Evolutionary conservation across 305 asterid species (phyloP).

Genomic region (Nicotiana rustica): DNA sequence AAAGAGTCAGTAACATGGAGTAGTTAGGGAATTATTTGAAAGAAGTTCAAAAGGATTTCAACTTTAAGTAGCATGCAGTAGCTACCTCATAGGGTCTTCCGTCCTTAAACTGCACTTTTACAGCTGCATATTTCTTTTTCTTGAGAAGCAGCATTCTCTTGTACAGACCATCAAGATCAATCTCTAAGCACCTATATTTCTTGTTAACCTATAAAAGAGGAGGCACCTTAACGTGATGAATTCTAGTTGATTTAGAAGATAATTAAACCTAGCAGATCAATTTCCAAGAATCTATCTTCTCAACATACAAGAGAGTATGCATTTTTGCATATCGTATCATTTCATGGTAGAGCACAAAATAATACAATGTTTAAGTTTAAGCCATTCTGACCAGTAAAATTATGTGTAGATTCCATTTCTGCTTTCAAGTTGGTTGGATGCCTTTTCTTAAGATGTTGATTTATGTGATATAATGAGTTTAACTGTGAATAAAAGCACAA

Average conservation of each 20-base stretch:
- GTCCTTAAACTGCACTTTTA: conserved; percentile 83
- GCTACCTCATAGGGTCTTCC: conserved; percentile 78
- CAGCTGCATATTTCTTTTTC: conserved; percentile 99
- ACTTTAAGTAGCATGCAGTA: conserved; percentile 34
- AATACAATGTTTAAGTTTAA: no score
- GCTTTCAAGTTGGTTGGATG: neutral
- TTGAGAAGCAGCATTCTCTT: conserved; percentile 97
- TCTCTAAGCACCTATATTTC: conserved; percentile 94
- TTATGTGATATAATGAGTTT: neutral
- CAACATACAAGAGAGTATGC: neutral
- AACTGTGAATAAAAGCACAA: neutral
- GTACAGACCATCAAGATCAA: conserved; percentile 97
- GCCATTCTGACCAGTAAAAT: neutral
- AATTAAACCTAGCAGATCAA: neutral
- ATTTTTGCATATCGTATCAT: neutral
- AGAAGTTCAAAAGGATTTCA: conserved; percentile 38
- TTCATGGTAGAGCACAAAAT: neutral
- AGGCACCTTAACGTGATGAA: conserved; percentile 19
- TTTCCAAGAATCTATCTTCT: neutral
- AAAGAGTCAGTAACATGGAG: conserved; percentile 34
- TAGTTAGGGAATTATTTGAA: conserved; percentile 27
- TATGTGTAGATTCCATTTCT: neutral
- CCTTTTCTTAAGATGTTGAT: neutral
- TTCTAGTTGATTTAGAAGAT: neutral
- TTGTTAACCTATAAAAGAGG: conserved; percentile 79